Evolutionary conservation across 192 early-diverging fungal genomes (phyloP), one percentile per base, ranked within the genome.

Genomic region (Coemansia reversa): DNA sequence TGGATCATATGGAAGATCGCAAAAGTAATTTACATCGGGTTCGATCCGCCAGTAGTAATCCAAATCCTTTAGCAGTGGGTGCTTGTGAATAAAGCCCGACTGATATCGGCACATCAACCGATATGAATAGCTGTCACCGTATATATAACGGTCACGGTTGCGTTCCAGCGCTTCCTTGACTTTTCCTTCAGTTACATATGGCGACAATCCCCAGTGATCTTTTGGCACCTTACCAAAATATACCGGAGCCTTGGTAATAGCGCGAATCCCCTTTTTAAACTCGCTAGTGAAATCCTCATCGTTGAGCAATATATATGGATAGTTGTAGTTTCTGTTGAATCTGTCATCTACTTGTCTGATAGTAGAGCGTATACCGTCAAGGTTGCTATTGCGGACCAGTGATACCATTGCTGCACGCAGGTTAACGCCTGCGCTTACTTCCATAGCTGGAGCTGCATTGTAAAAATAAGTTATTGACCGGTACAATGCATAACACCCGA

Each of bases 281-380:
- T 86, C 74, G 4, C 82, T 75, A 1, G 85, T 78, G 57, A 91
- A 91, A n/a, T 80, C 75, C 28, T 75, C 85, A 55, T 90, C 85
- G n/a, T n/a, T n/a, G n/a, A n/a, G n/a, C n/a, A n/a, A n/a, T n/a
- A n/a, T n/a, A n/a, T n/a, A n/a, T n/a, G 80, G 88, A 90, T 39
- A 92, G 66, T 39, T 90, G 85, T 25, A 88, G 30, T 75, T 69
- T 29, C 81, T 63, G 66, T 91, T 90, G 66, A 91, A 90, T 19
- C 87, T 74, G 57, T 90, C 85, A 54, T 94, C 91, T 5, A 93
- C 59, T 67, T 92, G 85, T 25, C 83, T 82, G 18, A 94, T 81
- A 0, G 91, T 78, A 12, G 59, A 32, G 19, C 80, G 72, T 24
- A 91, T 83, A 8, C 74, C 84, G 39, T 90, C n/a, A 94, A 79